Percentiles rank a stretch among this genome's conserved stretches.
Conservation (phyloP, 2,329 filamentous ascomycete species). For the Aspergillus carbonarius region DNA sequence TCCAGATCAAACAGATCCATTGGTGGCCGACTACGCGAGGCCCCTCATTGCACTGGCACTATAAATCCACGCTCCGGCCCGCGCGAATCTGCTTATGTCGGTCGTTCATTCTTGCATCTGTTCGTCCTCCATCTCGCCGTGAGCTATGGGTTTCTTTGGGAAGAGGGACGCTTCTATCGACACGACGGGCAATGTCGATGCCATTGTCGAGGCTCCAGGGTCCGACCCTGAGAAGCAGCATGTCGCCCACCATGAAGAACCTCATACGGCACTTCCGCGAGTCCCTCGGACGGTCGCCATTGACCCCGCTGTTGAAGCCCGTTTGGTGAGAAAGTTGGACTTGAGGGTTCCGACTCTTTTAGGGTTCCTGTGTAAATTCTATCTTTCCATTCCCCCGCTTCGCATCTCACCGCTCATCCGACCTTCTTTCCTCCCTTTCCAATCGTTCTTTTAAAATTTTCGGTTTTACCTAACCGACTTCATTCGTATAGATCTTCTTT, state of each 20-base stretch:
- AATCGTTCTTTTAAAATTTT: background rate
- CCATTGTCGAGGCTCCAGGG: constrained; percentile 20
- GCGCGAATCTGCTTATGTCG: background rate
- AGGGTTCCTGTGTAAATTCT: constrained; percentile 40
- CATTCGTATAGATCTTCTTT: constrained; percentile 42
- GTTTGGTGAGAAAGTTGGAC: constrained; percentile 40
- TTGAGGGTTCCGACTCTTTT: constrained; percentile 35
- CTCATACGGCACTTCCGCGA: constrained; percentile 19
- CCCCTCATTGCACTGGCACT: background rate
- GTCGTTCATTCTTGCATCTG: background rate
- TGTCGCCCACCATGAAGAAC: constrained; percentile 22
- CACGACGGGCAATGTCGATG: constrained; percentile 12
- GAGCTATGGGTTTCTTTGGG: constrained; percentile 12
- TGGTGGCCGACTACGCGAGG: background rate
- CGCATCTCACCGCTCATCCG: background rate
- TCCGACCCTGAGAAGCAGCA: constrained; percentile 31
- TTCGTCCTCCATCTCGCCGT: background rate
- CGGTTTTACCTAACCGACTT: constrained; percentile 1
- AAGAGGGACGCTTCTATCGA: constrained; percentile 5
- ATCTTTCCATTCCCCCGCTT: background rate
- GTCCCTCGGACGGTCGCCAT: constrained; percentile 23
- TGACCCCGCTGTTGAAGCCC: constrained; percentile 36
- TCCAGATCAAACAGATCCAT: background rate
- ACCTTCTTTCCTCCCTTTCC: background rate
- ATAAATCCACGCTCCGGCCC: background rate